Conservation (phyloP, 768 basidiomycete genomes). For the Boletales sp. region DNA sequence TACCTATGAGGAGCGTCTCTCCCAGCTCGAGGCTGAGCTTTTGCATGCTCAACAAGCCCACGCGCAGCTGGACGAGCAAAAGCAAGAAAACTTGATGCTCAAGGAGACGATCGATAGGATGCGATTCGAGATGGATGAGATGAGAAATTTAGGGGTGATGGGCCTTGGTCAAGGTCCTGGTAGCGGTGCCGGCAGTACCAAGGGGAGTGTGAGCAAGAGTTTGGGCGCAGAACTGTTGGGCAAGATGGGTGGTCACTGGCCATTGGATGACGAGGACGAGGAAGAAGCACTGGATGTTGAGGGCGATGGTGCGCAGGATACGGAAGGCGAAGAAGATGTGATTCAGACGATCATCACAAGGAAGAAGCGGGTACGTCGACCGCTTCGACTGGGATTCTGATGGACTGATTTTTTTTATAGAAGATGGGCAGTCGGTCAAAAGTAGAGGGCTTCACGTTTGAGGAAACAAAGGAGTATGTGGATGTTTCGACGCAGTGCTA, state of each 20-base stretch:
- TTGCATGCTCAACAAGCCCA: slow-evolving; percentile 66
- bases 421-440: slow-evolving; percentile 64
- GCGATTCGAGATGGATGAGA: slow-evolving; percentile 91
- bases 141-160: slow-evolving; percentile 50
- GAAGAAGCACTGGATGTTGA: slow-evolving; percentile 36
- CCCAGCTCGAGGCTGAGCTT: slow-evolving; percentile 70
- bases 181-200: slow-evolving; percentile 46
- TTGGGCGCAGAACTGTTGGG: slow-evolving; percentile 69
- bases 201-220: slow-evolving; percentile 65
- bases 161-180: slow-evolving; percentile 34
- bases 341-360: slow-evolving; percentile 88
- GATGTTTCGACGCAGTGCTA: slow-evolving; percentile 76
- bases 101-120: slow-evolving; percentile 97
- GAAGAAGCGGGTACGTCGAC: slow-evolving; percentile 60
- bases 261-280: slow-evolving; percentile 41
- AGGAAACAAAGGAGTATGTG: slow-evolving; percentile 71
- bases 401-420: slow-evolving; percentile 33
- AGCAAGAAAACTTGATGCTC: slow-evolving; percentile 87
- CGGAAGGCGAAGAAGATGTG: slow-evolving; percentile 62
- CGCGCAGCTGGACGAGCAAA: slow-evolving; percentile 81
- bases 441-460: slow-evolving; percentile 40
- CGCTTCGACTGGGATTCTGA: slow-evolving; percentile 6
- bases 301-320: slow-evolving; percentile 40
- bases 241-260: slow-evolving; percentile 51
- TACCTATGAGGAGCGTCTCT: slow-evolving; percentile 67